A percentile compares a stretch with the other conserved stretches of the same genome.
These are phyloP conservation scores for Punctularia strigosozonata DNA, from an alignment of 768 basidiomycete species.

Conservation along the genomic window DNA sequence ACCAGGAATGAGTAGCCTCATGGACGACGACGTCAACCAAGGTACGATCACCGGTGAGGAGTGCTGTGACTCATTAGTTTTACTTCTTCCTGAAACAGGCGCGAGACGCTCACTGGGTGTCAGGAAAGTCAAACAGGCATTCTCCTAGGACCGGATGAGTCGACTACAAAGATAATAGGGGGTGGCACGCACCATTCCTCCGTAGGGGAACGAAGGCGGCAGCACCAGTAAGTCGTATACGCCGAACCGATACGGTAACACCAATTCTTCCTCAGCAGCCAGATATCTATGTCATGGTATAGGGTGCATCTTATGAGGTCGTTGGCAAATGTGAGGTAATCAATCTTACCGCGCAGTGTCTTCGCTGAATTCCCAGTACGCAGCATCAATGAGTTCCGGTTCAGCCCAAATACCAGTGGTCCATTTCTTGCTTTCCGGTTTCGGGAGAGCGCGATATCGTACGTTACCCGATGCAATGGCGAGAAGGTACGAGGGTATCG, in stretches of 20 bases:
- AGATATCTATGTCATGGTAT: constrained; percentile 44
- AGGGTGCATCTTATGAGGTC: neutral
- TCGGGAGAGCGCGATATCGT: constrained; percentile 54
- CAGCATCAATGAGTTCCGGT: constrained; percentile 64
- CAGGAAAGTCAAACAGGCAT: constrained; percentile 77
- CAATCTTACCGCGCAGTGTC: constrained; percentile 65
- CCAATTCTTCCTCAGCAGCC: constrained; percentile 60
- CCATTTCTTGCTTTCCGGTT: constrained; percentile 58
- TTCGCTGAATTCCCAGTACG: constrained; percentile 81
- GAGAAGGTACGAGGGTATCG: constrained; percentile 87
- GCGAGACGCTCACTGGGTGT: constrained; percentile 55
- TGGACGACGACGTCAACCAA: constrained; percentile 86
- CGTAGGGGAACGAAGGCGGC: constrained; percentile 89
- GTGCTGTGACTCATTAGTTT: constrained; percentile 28
- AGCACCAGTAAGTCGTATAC: constrained; percentile 86
- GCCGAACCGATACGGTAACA: constrained; percentile 70
- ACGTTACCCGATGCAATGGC: constrained; percentile 86
- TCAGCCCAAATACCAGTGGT: constrained; percentile 86
- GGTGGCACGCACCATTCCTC: constrained; percentile 52
- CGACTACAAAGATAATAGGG: constrained; percentile 4
- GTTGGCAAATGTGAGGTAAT: neutral
- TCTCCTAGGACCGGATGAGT: constrained; percentile 45
- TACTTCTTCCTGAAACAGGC: constrained; percentile 2
- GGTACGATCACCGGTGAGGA: constrained; percentile 78
- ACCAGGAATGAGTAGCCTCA: constrained; percentile 82